Conservation (phyloP, 1,284 basidiomycete species). For the Anthracocystis walkeri region DNA sequence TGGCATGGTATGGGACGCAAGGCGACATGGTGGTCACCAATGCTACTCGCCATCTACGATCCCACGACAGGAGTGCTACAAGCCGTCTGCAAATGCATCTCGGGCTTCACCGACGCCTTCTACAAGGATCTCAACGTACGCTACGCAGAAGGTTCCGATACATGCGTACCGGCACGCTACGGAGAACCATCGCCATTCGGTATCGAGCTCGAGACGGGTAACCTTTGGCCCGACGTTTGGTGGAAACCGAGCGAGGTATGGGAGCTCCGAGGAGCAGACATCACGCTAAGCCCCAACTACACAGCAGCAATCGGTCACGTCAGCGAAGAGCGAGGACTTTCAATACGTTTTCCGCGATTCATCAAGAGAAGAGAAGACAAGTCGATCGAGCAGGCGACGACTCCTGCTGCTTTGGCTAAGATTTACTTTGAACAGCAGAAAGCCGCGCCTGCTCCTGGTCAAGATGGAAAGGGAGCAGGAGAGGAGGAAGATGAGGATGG, state of each 20-base stretch:
- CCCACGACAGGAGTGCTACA: slow-evolving; percentile 78
- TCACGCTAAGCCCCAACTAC: slow-evolving; percentile 89
- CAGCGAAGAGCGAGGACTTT: slow-evolving; percentile 76
- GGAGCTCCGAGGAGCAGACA: slow-evolving; percentile 80
- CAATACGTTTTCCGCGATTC: slow-evolving; percentile 70
- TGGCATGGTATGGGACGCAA: slow-evolving; percentile 95
- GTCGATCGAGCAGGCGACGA: slow-evolving; percentile 52
- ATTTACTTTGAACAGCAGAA: slow-evolving; percentile 61
- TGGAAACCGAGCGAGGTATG: slow-evolving; percentile 78
- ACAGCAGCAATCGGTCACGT: slow-evolving; percentile 79
- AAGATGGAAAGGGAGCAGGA: slow-evolving; percentile 8
- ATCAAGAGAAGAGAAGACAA: slow-evolving; percentile 64
- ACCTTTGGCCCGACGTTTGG: slow-evolving; percentile 82
- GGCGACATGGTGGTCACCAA: slow-evolving; percentile 91
- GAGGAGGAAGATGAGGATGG: slow-evolving; percentile 17
- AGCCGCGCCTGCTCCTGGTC: slow-evolving; percentile 28
- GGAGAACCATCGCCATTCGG: slow-evolving; percentile 36
- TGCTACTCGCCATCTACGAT: slow-evolving; percentile 84
- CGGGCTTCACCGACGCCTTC: slow-evolving; percentile 87
- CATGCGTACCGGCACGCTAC: slow-evolving; percentile 29
- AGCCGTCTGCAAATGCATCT: slow-evolving; percentile 67
- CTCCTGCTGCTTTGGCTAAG: slow-evolving; percentile 54
- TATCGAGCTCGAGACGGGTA: slow-evolving; percentile 70
- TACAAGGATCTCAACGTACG: slow-evolving; percentile 73
- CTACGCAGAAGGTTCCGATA: slow-evolving; percentile 40